Conservation (phyloP, 2,329 filamentous ascomycete species). For the Chaetomiaceae sp. region DNA sequence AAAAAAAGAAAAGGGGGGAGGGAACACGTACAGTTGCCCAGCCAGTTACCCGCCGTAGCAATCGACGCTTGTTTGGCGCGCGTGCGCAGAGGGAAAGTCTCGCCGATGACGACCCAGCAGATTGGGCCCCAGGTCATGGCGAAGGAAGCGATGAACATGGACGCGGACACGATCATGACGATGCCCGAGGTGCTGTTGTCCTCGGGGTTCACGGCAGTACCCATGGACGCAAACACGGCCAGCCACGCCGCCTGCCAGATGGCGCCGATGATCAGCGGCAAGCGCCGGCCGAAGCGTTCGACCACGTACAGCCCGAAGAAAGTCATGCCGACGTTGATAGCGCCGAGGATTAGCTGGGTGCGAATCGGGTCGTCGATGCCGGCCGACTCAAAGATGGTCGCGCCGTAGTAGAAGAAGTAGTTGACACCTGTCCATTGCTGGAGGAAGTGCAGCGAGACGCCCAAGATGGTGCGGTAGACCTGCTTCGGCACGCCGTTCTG, state of each 20-base stretch:
- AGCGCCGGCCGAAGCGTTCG: constrained; percentile 63
- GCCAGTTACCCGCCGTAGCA: constrained; percentile 51
- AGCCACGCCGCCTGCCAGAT: constrained; percentile 65
- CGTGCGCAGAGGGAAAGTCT: constrained; percentile 59
- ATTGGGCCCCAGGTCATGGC: constrained; percentile 67
- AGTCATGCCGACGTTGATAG: constrained; percentile 64
- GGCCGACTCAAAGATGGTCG: constrained; percentile 62
- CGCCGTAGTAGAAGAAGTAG: constrained; percentile 63
- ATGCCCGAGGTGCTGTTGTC: constrained; percentile 50
- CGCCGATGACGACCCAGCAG: constrained; percentile 63
- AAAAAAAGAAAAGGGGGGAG: constrained; percentile 8
- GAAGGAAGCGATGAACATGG: constrained; percentile 71
- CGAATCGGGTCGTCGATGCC: constrained; percentile 63
- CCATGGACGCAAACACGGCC: constrained; percentile 59
- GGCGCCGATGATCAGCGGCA: constrained; percentile 61
- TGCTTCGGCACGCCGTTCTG: constrained; percentile 40
- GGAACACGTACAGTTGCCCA: constrained; percentile 51
- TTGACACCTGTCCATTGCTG: constrained; percentile 65
- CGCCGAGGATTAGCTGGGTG: constrained; percentile 63
- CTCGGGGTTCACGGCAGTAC: constrained; percentile 40
- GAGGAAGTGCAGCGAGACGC: constrained; percentile 58
- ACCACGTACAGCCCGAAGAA: constrained; percentile 65
- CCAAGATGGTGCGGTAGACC: constrained; percentile 60
- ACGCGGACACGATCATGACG: constrained; percentile 67
- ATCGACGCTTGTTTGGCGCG: constrained; percentile 52